Base-by-base conservation (phyloP, 768 basidiomycete genomes). In the Crepidotus variabilis region DNA sequence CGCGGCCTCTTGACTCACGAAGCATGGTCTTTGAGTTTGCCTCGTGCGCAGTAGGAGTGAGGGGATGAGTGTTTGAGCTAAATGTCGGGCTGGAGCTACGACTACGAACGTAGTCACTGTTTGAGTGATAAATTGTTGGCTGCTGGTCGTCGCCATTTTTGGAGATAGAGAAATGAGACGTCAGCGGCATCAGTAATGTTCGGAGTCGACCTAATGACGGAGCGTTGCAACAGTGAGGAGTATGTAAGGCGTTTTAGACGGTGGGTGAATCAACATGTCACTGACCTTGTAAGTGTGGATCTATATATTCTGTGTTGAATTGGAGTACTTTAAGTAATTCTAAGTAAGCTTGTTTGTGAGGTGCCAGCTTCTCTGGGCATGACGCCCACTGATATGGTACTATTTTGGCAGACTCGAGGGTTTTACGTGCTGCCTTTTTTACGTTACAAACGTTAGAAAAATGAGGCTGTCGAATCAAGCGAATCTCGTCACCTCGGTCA, bases 271-370 rank as follows among this genome's bases (percentile, higher is more conserved):
- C 8, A 28, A 28, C 34, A 32, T 39, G 46, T 59, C 35, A 58
- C 55, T 65, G 70, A 77, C 75, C 73, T 68, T 70, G 68, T 14
- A 72, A 58, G 45, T 64, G 47, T 6, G 61, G 55, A 63, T 73
- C 71, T 51, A 74, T 56, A 50, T 68, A 59, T 50, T 67, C 39
- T 32, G 70, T 64, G 28, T 73, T 75, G 49, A 68, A 66, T 58
- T 75, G 68, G 11, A 80, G 63, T 60, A 76, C 67, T 43, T 71
- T 68, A 43, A 85, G 70, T 54, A 83, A 67, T 58, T 73, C 74
- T 64, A 81, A 73, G 67, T 84, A 85, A 14, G 73, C 74, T 36
- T 68, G 63, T 68, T 82, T 84, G 68, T 75, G 72, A 10, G 70
- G 71, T 39, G 68, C 61, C 23, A 76, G 64, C 52, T 67, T 61